Evolutionary conservation across 2,329 filamentous ascomycete species (phyloP).

Genomic region (Aspergillus ruber): DNA sequence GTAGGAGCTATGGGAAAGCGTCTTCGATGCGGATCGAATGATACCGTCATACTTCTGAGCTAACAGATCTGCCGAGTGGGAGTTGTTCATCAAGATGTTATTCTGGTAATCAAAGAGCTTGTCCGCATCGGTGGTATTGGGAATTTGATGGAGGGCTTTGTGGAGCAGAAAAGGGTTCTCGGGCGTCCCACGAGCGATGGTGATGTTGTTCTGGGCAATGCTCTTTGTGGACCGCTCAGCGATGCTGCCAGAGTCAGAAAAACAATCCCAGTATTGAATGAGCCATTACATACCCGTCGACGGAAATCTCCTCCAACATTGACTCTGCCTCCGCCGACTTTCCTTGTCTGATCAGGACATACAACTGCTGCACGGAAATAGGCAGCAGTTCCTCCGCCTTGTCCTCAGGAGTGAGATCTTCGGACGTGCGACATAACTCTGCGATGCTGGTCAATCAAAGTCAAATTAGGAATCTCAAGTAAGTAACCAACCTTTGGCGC

Average conservation of each 20-base stretch:
- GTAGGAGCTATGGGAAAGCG: conserved; percentile 41
- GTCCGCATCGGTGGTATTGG: conserved; percentile 44
- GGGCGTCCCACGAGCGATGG: conserved; percentile 41
- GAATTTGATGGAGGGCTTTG: conserved; percentile 48
- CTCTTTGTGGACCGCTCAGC: conserved; percentile 53
- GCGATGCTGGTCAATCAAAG: conserved; percentile 1
- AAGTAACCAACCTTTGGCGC: conserved; percentile 45
- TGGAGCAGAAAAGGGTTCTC: conserved; percentile 55
- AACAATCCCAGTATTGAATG: background rate
- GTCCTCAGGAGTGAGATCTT: conserved; percentile 55
- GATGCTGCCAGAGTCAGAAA: conserved; percentile 36
- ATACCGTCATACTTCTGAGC: conserved; percentile 56
- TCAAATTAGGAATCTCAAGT: background rate
- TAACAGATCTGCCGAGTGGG: conserved; percentile 52
- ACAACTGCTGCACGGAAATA: conserved; percentile 56
- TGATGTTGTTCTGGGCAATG: conserved; percentile 55
- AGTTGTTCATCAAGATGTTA: conserved; percentile 49
- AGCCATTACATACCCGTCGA: conserved; percentile 40
- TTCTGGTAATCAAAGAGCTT: conserved; percentile 54
- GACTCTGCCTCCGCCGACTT: conserved; percentile 51
- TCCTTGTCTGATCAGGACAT: conserved; percentile 50
- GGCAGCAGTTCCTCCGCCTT: conserved; percentile 55
- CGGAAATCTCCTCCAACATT: conserved; percentile 45
- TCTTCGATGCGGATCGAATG: conserved; percentile 48
- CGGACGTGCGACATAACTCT: conserved; percentile 55